Evolutionary conservation across 345 rosid genomes (phyloP).

Genomic region (Aquilaria malaccensis): DNA sequence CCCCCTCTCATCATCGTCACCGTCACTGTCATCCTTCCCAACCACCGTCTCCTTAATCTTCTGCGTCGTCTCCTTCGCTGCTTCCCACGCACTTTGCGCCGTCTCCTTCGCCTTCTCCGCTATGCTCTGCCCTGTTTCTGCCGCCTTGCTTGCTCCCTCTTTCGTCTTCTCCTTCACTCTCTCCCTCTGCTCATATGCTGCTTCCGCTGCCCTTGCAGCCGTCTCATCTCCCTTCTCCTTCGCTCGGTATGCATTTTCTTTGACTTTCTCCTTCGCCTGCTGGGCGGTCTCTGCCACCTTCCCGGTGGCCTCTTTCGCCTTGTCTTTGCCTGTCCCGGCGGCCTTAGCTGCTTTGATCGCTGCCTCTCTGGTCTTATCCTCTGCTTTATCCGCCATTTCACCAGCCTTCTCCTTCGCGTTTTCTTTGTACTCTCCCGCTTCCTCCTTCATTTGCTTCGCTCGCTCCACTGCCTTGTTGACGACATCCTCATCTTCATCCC

Average conservation of each 20-base stretch:
- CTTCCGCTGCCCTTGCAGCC: neutral
- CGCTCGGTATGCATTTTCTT: constrained; percentile 8
- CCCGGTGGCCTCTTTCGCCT: constrained; percentile 6
- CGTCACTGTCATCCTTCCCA: constrained; percentile 18
- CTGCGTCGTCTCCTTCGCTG: constrained; percentile 24
- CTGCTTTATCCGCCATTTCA: constrained; percentile 7
- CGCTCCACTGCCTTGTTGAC: neutral
- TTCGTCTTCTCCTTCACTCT: constrained; percentile 13
- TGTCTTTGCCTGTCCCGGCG: constrained; percentile 16
- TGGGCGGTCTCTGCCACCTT: constrained; percentile 9
- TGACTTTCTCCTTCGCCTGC: constrained; percentile 17
- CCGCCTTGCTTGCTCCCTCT: constrained; percentile 20
- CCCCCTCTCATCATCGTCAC: constrained; percentile 4
- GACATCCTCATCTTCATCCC: neutral
- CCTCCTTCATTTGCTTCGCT: constrained; percentile 8
- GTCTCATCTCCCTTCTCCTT: constrained; percentile 20
- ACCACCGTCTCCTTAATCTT: constrained; percentile 39
- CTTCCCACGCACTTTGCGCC: constrained; percentile 22
- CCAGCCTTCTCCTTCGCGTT: constrained; percentile 18
- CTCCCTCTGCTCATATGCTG: neutral
- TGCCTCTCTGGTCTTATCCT: constrained; percentile 5
- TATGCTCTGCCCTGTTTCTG: constrained; percentile 17
- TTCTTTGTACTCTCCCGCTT: constrained; percentile 10
- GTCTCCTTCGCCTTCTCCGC: constrained; percentile 31
- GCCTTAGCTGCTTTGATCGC: constrained; percentile 20